A percentile compares a stretch with the other conserved stretches of the same genome.
Conservation (phyloP, 2,329 filamentous ascomycete genomes). For the Fusarium protoensiforme region DNA sequence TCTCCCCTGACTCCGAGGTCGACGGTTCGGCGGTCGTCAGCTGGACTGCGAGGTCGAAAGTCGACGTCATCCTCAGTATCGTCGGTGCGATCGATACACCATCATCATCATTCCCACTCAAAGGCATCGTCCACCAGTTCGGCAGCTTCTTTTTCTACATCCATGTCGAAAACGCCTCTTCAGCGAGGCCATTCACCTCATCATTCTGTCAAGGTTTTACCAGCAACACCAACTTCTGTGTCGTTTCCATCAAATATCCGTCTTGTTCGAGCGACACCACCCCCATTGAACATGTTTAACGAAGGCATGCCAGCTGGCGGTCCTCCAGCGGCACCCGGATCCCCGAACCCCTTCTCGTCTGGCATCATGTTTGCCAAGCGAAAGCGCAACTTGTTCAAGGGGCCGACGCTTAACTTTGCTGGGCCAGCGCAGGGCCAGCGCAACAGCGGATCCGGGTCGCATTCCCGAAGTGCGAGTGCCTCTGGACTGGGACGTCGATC, state of each 20-base stretch:
- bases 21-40: slow-evolving; percentile 84
- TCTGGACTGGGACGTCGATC: slow-evolving; percentile 73
- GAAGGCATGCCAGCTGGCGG: slow-evolving; percentile 64
- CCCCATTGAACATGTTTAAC: slow-evolving; percentile 65
- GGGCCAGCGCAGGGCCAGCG: slow-evolving; percentile 48
- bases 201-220: slow-evolving; percentile 93
- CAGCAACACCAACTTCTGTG: slow-evolving; percentile 81
- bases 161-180: slow-evolving; percentile 74
- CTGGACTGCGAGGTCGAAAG: slow-evolving; percentile 88
- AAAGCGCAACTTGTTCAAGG: slow-evolving; percentile 85
- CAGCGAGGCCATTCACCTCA: slow-evolving; percentile 80
- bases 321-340: slow-evolving; percentile 56
- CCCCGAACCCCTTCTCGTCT: slow-evolving; percentile 68
- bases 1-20: slow-evolving; percentile 89
- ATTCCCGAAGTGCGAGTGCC: slow-evolving; percentile 71
- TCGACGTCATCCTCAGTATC: slow-evolving; percentile 96
- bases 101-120: slow-evolving; percentile 86
- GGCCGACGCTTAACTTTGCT: slow-evolving; percentile 73
- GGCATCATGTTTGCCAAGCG: slow-evolving; percentile 83
- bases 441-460: slow-evolving; percentile 51
- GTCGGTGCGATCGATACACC: slow-evolving; percentile 90
- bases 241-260: slow-evolving; percentile 88
- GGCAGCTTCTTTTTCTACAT: slow-evolving; percentile 76
- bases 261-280: slow-evolving; percentile 73
- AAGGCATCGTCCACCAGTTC: slow-evolving; percentile 95